Evolutionary conservation across 345 rosid genomes (phyloP).

Genomic region (Laguncularia racemosa): DNA sequence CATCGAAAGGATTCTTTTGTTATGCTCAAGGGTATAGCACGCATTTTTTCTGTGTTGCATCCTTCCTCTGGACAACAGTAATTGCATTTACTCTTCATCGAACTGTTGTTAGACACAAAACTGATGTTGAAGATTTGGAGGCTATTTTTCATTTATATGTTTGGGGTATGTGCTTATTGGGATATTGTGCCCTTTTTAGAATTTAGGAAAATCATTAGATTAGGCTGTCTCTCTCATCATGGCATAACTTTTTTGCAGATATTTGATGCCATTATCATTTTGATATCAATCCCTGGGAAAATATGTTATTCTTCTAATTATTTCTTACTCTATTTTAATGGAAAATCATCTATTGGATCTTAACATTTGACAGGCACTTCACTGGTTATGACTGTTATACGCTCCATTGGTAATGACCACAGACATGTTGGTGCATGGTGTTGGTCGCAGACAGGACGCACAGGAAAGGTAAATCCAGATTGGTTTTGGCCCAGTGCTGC

Average conservation of each 20-base stretch:
- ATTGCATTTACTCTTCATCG: slow-evolving; percentile 97
- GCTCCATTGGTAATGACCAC: slow-evolving; percentile 80
- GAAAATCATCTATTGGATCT: slow-evolving; percentile 6
- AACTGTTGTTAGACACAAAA: slow-evolving; percentile 82
- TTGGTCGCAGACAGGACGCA: slow-evolving; percentile 76
- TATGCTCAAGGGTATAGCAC: slow-evolving; percentile 78
- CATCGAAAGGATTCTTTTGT: slow-evolving; percentile 80
- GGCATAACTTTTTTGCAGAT: no score
- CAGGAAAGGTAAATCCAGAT: slow-evolving; percentile 55
- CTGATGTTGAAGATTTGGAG: slow-evolving; percentile 95
- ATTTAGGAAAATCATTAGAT: no score
- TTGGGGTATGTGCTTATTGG: slow-evolving; percentile 57
- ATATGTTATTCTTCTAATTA: no score
- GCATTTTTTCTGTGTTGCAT: slow-evolving; percentile 93
- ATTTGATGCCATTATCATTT: no score
- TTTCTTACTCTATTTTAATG: not conserved
- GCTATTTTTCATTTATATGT: slow-evolving; percentile 92
- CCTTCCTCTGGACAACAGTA: slow-evolving; percentile 91
- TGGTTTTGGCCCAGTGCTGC: no score
- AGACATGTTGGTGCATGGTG: slow-evolving; percentile 71
- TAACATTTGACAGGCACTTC: slow-evolving; percentile 56
- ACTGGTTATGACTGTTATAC: slow-evolving; percentile 66
- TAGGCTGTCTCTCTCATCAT: no score
- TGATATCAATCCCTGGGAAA: no score
- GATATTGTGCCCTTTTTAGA: not conserved